Evolutionary conservation across 2,329 filamentous ascomycete genomes (phyloP).

Genomic region (Botrytis paeoniae): DNA sequence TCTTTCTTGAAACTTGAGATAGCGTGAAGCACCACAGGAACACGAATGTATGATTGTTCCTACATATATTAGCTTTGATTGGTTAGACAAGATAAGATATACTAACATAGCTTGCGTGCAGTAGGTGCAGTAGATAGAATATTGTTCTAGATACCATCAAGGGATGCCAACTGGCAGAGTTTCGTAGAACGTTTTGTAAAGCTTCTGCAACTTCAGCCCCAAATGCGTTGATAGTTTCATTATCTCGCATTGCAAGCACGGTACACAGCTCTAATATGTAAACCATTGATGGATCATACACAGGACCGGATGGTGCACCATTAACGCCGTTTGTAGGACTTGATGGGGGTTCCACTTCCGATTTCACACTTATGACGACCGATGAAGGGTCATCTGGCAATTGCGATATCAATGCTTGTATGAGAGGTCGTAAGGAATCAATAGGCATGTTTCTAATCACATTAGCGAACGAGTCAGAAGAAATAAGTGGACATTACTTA

Average conservation of each 20-base stretch:
- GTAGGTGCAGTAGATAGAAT: conserved; percentile 79
- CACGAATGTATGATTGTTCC: conserved; percentile 88
- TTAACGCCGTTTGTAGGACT: conserved; percentile 58
- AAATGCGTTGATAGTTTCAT: conserved; percentile 66
- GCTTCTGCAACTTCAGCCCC: conserved; percentile 78
- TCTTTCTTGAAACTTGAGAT: conserved; percentile 85
- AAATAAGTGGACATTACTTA: conserved; percentile 44
- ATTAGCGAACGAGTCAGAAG: conserved; percentile 22
- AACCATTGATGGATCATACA: conserved; percentile 81
- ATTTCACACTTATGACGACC: conserved; percentile 83
- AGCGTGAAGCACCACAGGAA: conserved; percentile 85
- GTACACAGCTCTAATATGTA: conserved; percentile 93
- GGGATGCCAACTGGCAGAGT: conserved; percentile 74
- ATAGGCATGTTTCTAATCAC: conserved; percentile 56
- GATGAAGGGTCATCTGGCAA: conserved; percentile 83
- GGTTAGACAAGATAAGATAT: background rate
- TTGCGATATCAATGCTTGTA: conserved; percentile 73
- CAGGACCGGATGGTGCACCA: conserved; percentile 51
- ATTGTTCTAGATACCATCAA: conserved; percentile 80
- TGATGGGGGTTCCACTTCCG: conserved; percentile 67
- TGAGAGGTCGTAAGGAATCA: conserved; percentile 56
- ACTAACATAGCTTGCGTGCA: conserved; percentile 82
- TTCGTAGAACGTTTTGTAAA: conserved; percentile 77
- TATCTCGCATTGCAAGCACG: conserved; percentile 72
- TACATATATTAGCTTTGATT: conserved; percentile 41